Base-by-base conservation (phyloP, 2,329 filamentous ascomycete species). In the Thelonectria rubi region DNA sequence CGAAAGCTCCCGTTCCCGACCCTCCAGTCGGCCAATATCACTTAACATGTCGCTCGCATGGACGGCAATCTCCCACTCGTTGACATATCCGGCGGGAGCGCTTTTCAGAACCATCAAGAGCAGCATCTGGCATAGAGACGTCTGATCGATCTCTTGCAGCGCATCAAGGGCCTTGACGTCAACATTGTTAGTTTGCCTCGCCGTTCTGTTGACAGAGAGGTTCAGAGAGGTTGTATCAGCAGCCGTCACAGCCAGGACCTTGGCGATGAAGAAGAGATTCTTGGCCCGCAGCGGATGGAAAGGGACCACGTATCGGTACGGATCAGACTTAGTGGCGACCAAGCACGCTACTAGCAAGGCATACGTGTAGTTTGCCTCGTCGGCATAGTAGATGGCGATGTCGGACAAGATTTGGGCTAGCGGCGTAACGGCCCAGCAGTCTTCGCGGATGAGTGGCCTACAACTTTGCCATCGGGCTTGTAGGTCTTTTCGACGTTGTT, bases 91-190 rank as follows among this genome's bases (percentile, higher is more conserved):
- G 26, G 72, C 65, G 0, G 79, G 78, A 1, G 76, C 79, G 47
- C 80, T 78, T 30, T 77, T 73, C 18, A 81, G 64, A 12, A 83
- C 76, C 67, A 88, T 77, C 39, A 80, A 74, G 55, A 87, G 74
- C 14, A 88, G 70, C 56, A 81, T 81, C 66, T 88, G 84, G 63
- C 82, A 83, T 51, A 86, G 74, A 10, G 81, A 82, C 3, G 84
- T 78, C 63, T 84, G 83, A 58, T 87, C 85, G 10, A 83, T 79
- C 15, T 78, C 76, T 4, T 72, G 70, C 17, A 86, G 67, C 0
- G 70, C 62, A 18, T 78, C 66, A 1, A 74, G 66, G 14, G 67
- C 64, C 34, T 37, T 14, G 34, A 10, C 6, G 15, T 14, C 34
- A 11, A 37, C 34, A 15, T 15, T 15, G 12, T 37, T 15, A 14